Evolutionary conservation across 805 yeast genomes (phyloP).

Genomic region (Ogataea glucozyma): DNA sequence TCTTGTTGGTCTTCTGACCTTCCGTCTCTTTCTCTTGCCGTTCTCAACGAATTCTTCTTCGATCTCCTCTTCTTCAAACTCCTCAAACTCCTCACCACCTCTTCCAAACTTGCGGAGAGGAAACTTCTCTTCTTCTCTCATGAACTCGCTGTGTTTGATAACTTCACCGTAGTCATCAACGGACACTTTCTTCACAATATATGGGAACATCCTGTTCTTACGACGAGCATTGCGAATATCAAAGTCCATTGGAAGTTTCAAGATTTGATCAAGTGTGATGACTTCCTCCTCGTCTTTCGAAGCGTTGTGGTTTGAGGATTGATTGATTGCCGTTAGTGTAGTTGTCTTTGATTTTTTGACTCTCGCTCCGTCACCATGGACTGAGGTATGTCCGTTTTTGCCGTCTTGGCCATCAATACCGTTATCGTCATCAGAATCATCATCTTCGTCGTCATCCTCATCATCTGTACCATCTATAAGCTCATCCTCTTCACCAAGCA

Average conservation of each 20-base stretch:
- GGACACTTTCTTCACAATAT: constrained; percentile 54
- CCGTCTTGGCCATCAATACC: constrained; percentile 22
- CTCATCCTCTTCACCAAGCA: constrained; percentile 36
- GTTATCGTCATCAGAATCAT: constrained; percentile 19
- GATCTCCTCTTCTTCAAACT: constrained; percentile 22
- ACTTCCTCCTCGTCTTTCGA: constrained; percentile 24
- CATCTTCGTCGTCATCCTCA: constrained; percentile 20
- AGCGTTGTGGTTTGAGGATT: constrained; percentile 16
- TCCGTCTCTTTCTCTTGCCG: constrained; percentile 26
- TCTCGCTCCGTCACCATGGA: constrained; percentile 35
- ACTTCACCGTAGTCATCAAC: constrained; percentile 87
- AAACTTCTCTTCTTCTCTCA: constrained; percentile 49
- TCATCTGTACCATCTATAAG: constrained; percentile 18
- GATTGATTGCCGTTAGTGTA: constrained; percentile 18
- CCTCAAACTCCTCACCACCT: constrained; percentile 28
- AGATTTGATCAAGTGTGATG: constrained; percentile 39
- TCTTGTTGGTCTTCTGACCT: constrained; percentile 23
- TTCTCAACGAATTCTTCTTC: constrained; percentile 29
- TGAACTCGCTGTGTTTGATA: constrained; percentile 65
- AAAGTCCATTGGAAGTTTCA: constrained; percentile 50
- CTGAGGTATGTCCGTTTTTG: constrained; percentile 24
- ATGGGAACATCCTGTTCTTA: constrained; percentile 76
- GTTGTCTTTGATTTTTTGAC: constrained; percentile 25
- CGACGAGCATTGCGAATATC: constrained; percentile 54
- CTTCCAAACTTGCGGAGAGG: constrained; percentile 31